These are phyloP conservation scores for Aspergillus sclerotiicarbonarius DNA, from an alignment of 495 filamentous ascomycete species.

Conservation along the genomic window DNA sequence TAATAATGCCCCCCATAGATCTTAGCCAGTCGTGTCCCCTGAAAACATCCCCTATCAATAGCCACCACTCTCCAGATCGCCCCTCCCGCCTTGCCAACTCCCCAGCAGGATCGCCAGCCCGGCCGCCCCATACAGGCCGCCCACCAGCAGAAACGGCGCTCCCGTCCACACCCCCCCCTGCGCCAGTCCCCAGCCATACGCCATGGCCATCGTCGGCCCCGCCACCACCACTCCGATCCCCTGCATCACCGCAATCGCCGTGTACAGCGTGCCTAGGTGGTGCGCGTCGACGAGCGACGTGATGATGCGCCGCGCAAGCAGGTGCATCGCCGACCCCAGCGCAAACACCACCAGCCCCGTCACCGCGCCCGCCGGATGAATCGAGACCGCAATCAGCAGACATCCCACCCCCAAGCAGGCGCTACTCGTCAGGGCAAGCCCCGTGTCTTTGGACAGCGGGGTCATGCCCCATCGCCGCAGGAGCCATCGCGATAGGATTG, in stretches of 20 bases:
- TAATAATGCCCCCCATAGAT: too few species aligned
- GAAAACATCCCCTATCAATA: too few species aligned
- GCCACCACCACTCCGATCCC: background rate
- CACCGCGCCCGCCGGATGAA: background rate
- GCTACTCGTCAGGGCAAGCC: too few species aligned
- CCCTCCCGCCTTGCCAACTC: background rate
- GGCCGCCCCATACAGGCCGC: background rate
- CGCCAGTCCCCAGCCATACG: background rate
- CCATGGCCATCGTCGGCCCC: background rate
- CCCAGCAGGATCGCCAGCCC: background rate
- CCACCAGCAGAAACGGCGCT: background rate
- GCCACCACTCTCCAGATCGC: background rate
- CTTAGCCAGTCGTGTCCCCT: too few species aligned
- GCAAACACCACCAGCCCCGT: background rate
- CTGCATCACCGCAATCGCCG: background rate
- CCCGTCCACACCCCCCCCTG: background rate
- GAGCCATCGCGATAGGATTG: background rate
- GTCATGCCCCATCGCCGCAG: background rate
- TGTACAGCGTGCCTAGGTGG: background rate
- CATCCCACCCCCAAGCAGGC: too few species aligned
- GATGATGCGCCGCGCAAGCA: background rate
- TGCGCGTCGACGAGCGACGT: background rate
- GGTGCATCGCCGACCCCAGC: background rate
- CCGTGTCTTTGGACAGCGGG: too few species aligned
- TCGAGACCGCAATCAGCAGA: background rate